These are phyloP conservation scores for Rhynchosporium agropyri DNA, from an alignment of 2,329 filamentous ascomycete species.

Conservation along the genomic window DNA sequence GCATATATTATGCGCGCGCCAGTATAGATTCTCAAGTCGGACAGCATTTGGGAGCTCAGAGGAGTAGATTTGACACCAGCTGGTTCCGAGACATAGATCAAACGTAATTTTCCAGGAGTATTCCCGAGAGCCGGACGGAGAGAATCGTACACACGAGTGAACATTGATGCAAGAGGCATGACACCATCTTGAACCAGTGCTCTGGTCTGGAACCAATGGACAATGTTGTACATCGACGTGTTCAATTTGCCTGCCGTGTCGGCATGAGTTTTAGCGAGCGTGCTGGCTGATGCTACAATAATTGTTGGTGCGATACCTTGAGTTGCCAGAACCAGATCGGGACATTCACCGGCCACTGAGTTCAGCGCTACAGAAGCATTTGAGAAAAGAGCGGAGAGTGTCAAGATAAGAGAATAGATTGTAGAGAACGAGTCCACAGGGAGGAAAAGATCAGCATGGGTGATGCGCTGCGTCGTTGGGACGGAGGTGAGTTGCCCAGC, in stretches of 20 bases:
- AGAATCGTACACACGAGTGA: conserved; percentile 63
- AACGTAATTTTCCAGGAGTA: conserved; percentile 72
- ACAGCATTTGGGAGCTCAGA: conserved; percentile 70
- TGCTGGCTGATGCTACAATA: conserved; percentile 75
- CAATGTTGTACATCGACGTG: conserved; percentile 65
- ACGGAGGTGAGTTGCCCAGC: conserved; percentile 76
- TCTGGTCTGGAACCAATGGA: conserved; percentile 73
- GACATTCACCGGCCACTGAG: conserved; percentile 75
- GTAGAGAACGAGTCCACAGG: conserved; percentile 80
- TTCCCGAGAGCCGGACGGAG: conserved; percentile 61
- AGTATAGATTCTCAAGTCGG: conserved; percentile 80
- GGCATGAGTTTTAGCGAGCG: conserved; percentile 68
- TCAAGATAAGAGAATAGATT: conserved; percentile 77
- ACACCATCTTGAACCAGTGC: conserved; percentile 70
- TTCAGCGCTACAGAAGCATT: conserved; percentile 87
- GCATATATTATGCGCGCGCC: conserved; percentile 83
- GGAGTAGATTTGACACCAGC: conserved; percentile 63
- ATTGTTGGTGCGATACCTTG: conserved; percentile 79
- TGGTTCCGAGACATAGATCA: conserved; percentile 79
- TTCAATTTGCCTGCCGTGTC: conserved; percentile 61
- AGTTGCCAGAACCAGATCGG: conserved; percentile 73
- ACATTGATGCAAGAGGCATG: conserved; percentile 68
- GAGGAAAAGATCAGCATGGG: conserved; percentile 77
- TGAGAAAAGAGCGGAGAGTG: conserved; percentile 79
- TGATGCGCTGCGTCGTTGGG: conserved; percentile 73